These are phyloP conservation scores for Fusarium tanahbumbuense DNA, from an alignment of 2,329 filamentous ascomycete species.

Conservation along the genomic window DNA sequence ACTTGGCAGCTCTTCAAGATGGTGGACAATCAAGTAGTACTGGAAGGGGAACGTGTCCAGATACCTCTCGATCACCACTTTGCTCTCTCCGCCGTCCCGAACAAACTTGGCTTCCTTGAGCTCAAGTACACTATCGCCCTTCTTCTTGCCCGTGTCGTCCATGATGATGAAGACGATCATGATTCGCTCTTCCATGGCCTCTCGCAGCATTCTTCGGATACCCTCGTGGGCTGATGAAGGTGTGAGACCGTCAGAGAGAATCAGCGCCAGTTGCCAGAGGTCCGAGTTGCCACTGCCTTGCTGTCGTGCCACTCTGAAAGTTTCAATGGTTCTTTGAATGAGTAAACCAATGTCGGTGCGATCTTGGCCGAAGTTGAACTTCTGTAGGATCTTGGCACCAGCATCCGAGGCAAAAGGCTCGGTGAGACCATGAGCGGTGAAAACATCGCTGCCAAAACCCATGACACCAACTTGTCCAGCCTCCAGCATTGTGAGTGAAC, in stretches of 20 bases:
- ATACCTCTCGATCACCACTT: conserved; percentile 87
- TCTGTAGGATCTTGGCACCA: conserved; percentile 84
- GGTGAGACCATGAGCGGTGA: conserved; percentile 87
- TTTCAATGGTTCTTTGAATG: conserved; percentile 79
- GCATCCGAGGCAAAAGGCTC: conserved; percentile 80
- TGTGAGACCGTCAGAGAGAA: conserved; percentile 94
- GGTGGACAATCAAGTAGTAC: conserved; percentile 94
- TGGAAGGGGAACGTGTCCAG: conserved; percentile 96
- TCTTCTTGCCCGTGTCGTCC: conserved; percentile 68
- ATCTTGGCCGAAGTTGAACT: conserved; percentile 86
- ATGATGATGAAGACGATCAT: conserved; percentile 99
- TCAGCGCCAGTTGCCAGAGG: conserved; percentile 93
- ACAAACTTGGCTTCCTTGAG: conserved; percentile 88
- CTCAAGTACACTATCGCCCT: conserved; percentile 80
- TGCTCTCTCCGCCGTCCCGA: conserved; percentile 70
- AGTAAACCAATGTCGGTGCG: conserved; percentile 87
- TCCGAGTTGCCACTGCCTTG: conserved; percentile 70
- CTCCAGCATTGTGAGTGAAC: conserved; percentile 90
- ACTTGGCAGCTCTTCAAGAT: conserved; percentile 89
- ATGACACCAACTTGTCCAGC: conserved; percentile 92
- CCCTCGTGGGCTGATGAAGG: conserved; percentile 82
- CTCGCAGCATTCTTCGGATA: conserved; percentile 83
- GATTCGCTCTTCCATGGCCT: conserved; percentile 91
- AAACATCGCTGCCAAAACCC: conserved; percentile 86
- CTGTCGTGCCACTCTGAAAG: conserved; percentile 81